Evolutionary conservation across 805 yeast species (phyloP).

Genomic region (Candida germanica): DNA sequence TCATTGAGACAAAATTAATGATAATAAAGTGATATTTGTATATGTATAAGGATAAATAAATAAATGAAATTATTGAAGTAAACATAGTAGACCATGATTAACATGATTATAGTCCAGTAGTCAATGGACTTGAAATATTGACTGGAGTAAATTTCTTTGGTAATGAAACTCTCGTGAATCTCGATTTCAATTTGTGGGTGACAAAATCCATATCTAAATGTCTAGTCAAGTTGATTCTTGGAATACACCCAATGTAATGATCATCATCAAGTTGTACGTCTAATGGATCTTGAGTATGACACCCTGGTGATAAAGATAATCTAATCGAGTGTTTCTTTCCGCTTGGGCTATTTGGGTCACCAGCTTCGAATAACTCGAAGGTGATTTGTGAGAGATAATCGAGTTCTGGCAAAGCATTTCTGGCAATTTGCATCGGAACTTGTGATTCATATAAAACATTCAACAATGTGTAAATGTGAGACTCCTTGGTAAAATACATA

Average conservation of each 20-base stretch:
- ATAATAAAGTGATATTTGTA: not conserved
- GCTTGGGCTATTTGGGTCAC: constrained; percentile 56
- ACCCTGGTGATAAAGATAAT: constrained; percentile 92
- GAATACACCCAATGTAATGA: constrained; percentile 95
- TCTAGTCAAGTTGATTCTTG: constrained; percentile 83
- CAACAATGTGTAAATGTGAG: constrained; percentile 90
- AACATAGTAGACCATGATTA: no score
- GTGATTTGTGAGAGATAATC: constrained; percentile 93
- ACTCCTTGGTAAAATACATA: constrained; percentile 92
- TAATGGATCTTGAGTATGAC: constrained; percentile 96
- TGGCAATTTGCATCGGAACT: constrained; percentile 89
- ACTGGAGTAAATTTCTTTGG: constrained; percentile 93
- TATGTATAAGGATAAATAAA: not conserved
- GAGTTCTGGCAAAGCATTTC: constrained; percentile 94
- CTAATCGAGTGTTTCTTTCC: constrained; percentile 86
- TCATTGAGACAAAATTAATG: not conserved
- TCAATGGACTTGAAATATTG: constrained; percentile 70
- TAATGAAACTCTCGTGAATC: constrained; percentile 81
- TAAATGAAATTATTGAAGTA: no score
- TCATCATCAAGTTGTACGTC: constrained; percentile 95
- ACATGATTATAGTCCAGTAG: constrained; percentile 17
- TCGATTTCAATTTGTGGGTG: constrained; percentile 70
- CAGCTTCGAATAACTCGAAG: constrained; percentile 86
- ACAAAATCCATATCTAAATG: constrained; percentile 92
- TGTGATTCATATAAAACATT: constrained; percentile 90